phyloP scores from a whole-genome alignment of 2,329 filamentous ascomycete species.

The Truncatella angustata region DNA sequence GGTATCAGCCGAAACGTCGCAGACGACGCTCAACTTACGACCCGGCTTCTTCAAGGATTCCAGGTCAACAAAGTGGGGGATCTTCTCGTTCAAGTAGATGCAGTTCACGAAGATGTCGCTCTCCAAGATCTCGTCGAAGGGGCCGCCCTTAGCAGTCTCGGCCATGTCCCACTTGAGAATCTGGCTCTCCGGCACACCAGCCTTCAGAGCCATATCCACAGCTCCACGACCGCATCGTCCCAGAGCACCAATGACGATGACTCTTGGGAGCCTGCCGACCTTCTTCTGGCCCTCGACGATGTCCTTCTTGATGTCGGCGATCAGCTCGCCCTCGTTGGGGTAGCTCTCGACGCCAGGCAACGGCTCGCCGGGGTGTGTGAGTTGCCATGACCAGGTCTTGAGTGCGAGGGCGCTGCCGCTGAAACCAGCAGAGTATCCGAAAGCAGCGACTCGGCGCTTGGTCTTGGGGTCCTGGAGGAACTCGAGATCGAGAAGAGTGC shows the following conservation, averaged over 20 bases:
- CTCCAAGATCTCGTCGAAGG: constrained; percentile 76
- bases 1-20: constrained; percentile 75
- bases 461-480: constrained; percentile 71
- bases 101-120: constrained; percentile 80
- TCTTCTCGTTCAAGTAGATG: constrained; percentile 79
- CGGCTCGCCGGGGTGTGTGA: constrained; percentile 66
- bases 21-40: constrained; percentile 76
- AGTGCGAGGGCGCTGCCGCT: constrained; percentile 72
- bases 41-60: constrained; percentile 65
- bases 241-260: constrained; percentile 83
- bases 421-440: constrained; percentile 75
- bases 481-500: constrained; percentile 80
- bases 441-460: constrained; percentile 70
- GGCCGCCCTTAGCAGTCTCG: constrained; percentile 74
- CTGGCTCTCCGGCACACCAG: constrained; percentile 67
- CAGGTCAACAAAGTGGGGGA: constrained; percentile 76
- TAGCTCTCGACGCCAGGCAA: constrained; percentile 68
- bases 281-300: constrained; percentile 65
- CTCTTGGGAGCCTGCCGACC: constrained; percentile 65
- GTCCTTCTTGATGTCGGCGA: constrained; percentile 70
- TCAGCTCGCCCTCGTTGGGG: too few relatives aligned
- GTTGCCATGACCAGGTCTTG: constrained; percentile 81
- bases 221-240: constrained; percentile 84
- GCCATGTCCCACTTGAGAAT: constrained; percentile 72
- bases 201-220: constrained; percentile 73